These are phyloP conservation scores for Aquanectria penicillioides DNA, from an alignment of 2,329 filamentous ascomycete species.

Conservation along the genomic window DNA sequence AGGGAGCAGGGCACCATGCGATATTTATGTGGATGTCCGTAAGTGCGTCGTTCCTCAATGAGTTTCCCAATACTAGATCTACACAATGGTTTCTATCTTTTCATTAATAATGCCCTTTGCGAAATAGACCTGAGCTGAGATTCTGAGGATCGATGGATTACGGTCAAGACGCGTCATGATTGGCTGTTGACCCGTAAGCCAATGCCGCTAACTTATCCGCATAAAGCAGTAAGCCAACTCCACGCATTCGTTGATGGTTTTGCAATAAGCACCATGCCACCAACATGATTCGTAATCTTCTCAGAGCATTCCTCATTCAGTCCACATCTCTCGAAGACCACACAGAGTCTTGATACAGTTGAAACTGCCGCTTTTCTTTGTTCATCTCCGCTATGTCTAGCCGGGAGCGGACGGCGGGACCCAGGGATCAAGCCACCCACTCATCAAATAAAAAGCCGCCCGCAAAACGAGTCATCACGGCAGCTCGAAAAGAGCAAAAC, in stretches of 20 bases:
- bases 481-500: slow-evolving; percentile 40
- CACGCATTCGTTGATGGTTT: neutral
- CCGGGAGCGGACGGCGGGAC: neutral
- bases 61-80: no score
- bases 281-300: neutral
- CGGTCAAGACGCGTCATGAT: slow-evolving; percentile 15
- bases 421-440: neutral
- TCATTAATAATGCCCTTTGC: no score
- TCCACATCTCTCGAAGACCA: neutral
- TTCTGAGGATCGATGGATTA: no score
- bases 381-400: neutral
- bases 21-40: no score
- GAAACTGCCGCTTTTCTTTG: neutral
- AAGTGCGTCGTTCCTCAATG: no score
- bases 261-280: neutral
- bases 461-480: slow-evolving; percentile 31
- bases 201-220: slow-evolving; percentile 8
- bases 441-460: neutral
- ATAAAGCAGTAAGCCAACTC: slow-evolving; percentile 4
- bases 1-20: no score
- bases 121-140: no score
- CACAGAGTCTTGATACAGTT: neutral
- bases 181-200: slow-evolving; percentile 36
- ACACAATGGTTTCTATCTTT: no score
- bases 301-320: neutral